These are phyloP conservation scores for Juglanconis sp. DNA, from an alignment of 2,329 filamentous ascomycete species.

Conservation along the genomic window DNA sequence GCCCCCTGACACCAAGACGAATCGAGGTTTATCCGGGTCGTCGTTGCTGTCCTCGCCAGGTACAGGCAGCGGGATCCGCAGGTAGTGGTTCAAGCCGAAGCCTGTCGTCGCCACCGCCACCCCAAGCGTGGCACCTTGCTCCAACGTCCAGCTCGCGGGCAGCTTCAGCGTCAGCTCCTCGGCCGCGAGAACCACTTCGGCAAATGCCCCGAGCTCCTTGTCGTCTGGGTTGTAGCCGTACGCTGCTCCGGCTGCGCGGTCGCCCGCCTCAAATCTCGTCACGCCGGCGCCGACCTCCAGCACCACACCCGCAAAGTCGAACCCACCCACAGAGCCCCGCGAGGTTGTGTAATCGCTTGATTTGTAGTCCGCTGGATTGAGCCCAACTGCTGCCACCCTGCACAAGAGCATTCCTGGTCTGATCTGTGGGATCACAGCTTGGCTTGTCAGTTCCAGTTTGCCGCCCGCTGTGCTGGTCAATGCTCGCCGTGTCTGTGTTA, in stretches of 20 bases:
- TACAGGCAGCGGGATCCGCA: background rate
- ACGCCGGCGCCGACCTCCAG: slow-evolving; percentile 21
- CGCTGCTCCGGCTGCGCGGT: slow-evolving; percentile 18
- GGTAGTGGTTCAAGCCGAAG: background rate
- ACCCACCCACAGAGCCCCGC: slow-evolving; percentile 23
- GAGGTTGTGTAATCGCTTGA: slow-evolving; percentile 22
- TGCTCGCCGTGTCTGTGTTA: background rate
- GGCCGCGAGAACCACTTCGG: background rate
- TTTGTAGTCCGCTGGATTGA: slow-evolving; percentile 31
- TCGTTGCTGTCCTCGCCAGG: background rate
- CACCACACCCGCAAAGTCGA: slow-evolving; percentile 28
- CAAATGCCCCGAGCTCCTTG: background rate
- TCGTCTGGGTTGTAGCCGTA: slow-evolving; percentile 11
- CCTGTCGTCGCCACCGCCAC: background rate
- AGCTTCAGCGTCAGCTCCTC: background rate
- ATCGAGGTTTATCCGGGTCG: no score
- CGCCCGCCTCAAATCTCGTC: slow-evolving; percentile 14
- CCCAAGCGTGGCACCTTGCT: background rate
- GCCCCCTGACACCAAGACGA: slow-evolving; percentile 19
- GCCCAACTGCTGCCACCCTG: slow-evolving; percentile 21
- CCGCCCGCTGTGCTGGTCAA: background rate
- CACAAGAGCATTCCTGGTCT: background rate
- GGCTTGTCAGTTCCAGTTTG: background rate
- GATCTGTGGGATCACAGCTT: background rate
- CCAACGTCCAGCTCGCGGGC: background rate